Base-by-base conservation (phyloP, 2,329 filamentous ascomycete species). In the Ophiocordyceps sinensis region DNA sequence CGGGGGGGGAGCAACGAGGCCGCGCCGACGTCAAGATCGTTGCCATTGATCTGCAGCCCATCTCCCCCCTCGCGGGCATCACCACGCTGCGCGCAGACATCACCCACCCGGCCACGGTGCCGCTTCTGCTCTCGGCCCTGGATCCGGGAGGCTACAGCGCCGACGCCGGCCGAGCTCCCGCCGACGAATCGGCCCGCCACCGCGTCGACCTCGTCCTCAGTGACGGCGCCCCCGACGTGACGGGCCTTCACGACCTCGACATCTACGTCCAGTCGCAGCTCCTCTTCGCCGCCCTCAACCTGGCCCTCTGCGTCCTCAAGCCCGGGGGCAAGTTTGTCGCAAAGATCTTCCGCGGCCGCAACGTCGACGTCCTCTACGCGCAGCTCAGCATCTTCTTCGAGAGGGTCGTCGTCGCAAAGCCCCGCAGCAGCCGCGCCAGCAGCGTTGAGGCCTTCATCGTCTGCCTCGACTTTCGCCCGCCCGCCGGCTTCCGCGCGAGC, bases 261-360 rank as follows among this genome's bases (percentile, higher is more conserved):
- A 96, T 96, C 51, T 98, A 98, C 62, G 85, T 98, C 15, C 91
- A 98, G 63, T 88, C 85, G 9, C 91, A 96, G 62, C 73, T 98
- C 9, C 79, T 98, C 39, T 95, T 93, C 61, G 86, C 89, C 0
- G 91, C 91, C 0, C 74, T 98, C 17, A 94, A 95, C 59, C 76
- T 98, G 3, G 87, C 91, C 0, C 76, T 95, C 12, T 94, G 89
- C 56, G 87, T 98, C 12, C 74, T 98, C 19, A 83, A 84, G 44
- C 88, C 88, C 0, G 91, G 91, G 36, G 91, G 91, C 47, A 94
- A 86, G 55, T 98, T 98, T 52, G 89, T 98, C 8, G 91, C 91
- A 44, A 98, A 98, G 68, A 95, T 98, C 45, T 98, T 98, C 66
- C 71, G 91, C 14, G 88, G 85, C 14, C 81, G 87, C 51, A 91